Evolutionary conservation across 2,329 filamentous ascomycete genomes (phyloP).

Genomic region (Paraphoma chrysanthemicola): DNA sequence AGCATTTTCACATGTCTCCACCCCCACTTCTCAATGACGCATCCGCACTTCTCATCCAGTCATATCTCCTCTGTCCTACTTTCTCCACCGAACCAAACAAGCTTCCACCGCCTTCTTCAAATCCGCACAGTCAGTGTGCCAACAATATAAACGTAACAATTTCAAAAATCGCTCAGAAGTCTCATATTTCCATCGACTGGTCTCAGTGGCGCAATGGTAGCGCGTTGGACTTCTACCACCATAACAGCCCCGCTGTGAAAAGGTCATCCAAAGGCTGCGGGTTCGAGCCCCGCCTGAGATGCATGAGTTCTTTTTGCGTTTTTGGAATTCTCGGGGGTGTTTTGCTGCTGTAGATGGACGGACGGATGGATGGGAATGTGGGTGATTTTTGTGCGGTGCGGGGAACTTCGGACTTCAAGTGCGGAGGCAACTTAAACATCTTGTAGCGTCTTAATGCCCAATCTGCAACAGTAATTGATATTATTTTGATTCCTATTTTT

Average conservation of each 20-base stretch:
- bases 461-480: no score
- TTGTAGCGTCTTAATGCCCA: no score
- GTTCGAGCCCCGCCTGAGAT: slow-evolving; percentile 44
- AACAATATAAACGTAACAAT: neutral
- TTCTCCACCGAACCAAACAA: neutral
- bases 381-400: no score
- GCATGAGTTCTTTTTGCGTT: slow-evolving; percentile 19
- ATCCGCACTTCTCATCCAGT: no score
- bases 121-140: no score
- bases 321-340: slow-evolving; percentile 1
- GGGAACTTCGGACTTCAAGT: no score
- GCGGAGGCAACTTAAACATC: no score
- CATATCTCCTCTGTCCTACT: neutral
- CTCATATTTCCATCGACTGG: slow-evolving; percentile 24
- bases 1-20: no score
- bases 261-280: slow-evolving; percentile 40
- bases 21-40: no score
- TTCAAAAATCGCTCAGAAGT: slow-evolving; percentile 22
- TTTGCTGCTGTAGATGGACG: neutral
- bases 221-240: slow-evolving; percentile 41
- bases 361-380: no score
- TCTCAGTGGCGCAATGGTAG: slow-evolving; percentile 44
- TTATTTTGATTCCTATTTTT: no score
- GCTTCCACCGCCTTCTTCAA: no score
- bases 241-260: neutral